Conservation (phyloP, 495 filamentous ascomycete genomes). For the Lophium mytilinum region DNA sequence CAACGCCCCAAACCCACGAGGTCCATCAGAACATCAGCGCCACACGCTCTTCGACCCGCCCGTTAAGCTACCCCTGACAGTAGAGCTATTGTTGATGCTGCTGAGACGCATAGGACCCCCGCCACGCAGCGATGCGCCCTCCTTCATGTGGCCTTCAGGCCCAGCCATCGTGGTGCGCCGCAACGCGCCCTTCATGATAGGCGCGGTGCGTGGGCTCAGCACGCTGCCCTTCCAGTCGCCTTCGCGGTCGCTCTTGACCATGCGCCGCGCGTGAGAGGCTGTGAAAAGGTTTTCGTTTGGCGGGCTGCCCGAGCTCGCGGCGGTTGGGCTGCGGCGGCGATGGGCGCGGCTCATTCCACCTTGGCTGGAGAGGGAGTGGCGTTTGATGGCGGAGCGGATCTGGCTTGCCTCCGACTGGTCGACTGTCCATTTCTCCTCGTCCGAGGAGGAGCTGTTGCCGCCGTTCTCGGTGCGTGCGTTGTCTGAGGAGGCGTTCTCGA, state of each 20-base stretch:
- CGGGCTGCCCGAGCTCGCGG: slow-evolving; percentile 43
- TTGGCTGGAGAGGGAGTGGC: slow-evolving; percentile 35
- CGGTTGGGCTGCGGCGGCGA: slow-evolving; percentile 56
- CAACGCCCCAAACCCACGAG: too few relatives aligned
- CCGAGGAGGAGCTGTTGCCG: slow-evolving; percentile 32
- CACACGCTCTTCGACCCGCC: slow-evolving; percentile 7
- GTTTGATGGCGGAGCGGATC: slow-evolving; percentile 57
- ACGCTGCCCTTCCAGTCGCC: slow-evolving; percentile 46
- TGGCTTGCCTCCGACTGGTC: slow-evolving; percentile 51
- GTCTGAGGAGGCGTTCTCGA: slow-evolving; percentile 42
- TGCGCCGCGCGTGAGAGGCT: slow-evolving; percentile 58
- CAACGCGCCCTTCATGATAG: slow-evolving; percentile 50
- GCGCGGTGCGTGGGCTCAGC: slow-evolving; percentile 56
- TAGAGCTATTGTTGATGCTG: slow-evolving; percentile 2
- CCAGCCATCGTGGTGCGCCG: slow-evolving; percentile 21
- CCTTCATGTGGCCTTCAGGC: slow-evolving; percentile 11
- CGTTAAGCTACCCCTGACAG: slow-evolving; percentile 1
- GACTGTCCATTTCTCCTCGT: slow-evolving; percentile 32
- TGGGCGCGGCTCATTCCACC: slow-evolving; percentile 14
- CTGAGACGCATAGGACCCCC: slow-evolving; percentile 14
- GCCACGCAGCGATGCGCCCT: slow-evolving; percentile 1
- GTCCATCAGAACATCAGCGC: background rate
- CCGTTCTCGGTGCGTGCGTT: slow-evolving; percentile 43
- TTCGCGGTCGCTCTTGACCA: slow-evolving; percentile 61
- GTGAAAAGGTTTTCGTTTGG: slow-evolving; percentile 59